These are phyloP conservation scores for Claviceps pazoutovae DNA, from an alignment of 2,329 filamentous ascomycete species.

Conservation along the genomic window DNA sequence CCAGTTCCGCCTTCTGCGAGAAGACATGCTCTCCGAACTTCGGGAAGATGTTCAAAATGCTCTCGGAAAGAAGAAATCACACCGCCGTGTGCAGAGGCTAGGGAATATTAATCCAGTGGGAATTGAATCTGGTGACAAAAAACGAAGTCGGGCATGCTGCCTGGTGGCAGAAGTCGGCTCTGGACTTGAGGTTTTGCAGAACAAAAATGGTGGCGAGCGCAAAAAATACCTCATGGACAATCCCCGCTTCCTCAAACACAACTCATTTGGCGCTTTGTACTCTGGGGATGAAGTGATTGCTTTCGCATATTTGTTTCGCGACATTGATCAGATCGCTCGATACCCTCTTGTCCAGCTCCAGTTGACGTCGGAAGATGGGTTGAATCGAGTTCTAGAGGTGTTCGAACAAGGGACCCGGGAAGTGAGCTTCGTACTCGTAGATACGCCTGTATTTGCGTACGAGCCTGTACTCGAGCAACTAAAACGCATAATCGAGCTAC, in stretches of 20 bases:
- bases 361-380: slow-evolving; percentile 30
- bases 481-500: slow-evolving; percentile 39
- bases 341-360: slow-evolving; percentile 35
- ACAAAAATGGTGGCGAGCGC: slow-evolving; percentile 1
- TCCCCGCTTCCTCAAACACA: slow-evolving; percentile 41
- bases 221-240: slow-evolving; percentile 33
- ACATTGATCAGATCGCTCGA: slow-evolving; percentile 29
- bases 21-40: slow-evolving; percentile 57
- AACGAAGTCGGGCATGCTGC: neutral
- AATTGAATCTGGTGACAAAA: neutral
- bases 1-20: slow-evolving; percentile 56
- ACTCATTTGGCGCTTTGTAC: slow-evolving; percentile 48
- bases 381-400: slow-evolving; percentile 32
- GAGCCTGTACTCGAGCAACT: slow-evolving; percentile 51
- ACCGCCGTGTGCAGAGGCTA: slow-evolving; percentile 13
- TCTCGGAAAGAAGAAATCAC: slow-evolving; percentile 10
- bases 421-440: slow-evolving; percentile 41
- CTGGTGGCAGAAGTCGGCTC: neutral
- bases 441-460: slow-evolving; percentile 54
- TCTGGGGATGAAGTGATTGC: slow-evolving; percentile 35
- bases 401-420: slow-evolving; percentile 14
- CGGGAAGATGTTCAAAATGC: slow-evolving; percentile 32
- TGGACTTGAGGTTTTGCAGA: neutral
- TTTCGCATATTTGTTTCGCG: slow-evolving; percentile 44
- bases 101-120: slow-evolving; percentile 15